Percentiles rank a stretch among this genome's conserved stretches.
These are phyloP conservation scores for Mytilinidion resinicola DNA, from an alignment of 495 filamentous ascomycete species.

Conservation along the genomic window DNA sequence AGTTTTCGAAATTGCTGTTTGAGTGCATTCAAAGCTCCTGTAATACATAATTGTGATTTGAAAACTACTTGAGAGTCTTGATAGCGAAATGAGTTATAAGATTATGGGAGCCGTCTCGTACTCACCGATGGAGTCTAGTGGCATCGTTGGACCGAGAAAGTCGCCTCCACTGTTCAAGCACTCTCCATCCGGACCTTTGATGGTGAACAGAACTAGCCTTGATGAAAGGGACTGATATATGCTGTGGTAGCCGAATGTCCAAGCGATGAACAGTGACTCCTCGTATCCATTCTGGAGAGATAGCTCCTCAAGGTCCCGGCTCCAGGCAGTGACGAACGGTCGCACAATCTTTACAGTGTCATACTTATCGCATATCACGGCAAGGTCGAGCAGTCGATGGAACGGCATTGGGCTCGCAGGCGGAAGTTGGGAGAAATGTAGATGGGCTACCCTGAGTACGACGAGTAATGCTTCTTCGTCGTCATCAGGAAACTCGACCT, in stretches of 20 bases:
- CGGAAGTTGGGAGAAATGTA: background rate
- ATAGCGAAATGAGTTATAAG: too few relatives aligned
- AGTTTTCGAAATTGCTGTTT: too few relatives aligned
- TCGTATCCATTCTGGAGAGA: background rate
- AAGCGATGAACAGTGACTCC: slow-evolving; percentile 1
- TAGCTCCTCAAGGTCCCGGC: background rate
- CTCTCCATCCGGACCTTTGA: too few relatives aligned
- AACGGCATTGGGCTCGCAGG: background rate
- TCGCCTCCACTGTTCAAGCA: too few relatives aligned
- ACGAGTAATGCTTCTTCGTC: background rate
- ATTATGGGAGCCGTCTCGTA: too few relatives aligned
- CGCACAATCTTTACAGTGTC: background rate
- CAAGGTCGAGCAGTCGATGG: background rate
- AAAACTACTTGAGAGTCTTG: too few relatives aligned
- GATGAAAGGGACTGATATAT: too few relatives aligned
- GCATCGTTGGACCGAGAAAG: too few relatives aligned
- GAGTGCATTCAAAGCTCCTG: too few relatives aligned
- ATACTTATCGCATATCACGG: background rate
- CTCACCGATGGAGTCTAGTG: too few relatives aligned
- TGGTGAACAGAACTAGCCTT: too few relatives aligned
- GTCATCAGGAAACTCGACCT: background rate
- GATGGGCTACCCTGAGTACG: slow-evolving; percentile 1
- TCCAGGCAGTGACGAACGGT: background rate
- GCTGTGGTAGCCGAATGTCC: background rate
- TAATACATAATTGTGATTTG: too few relatives aligned